These are phyloP conservation scores for Agrostemma githago DNA, from an alignment of 148 eudicot genomes.

Conservation along the genomic window DNA sequence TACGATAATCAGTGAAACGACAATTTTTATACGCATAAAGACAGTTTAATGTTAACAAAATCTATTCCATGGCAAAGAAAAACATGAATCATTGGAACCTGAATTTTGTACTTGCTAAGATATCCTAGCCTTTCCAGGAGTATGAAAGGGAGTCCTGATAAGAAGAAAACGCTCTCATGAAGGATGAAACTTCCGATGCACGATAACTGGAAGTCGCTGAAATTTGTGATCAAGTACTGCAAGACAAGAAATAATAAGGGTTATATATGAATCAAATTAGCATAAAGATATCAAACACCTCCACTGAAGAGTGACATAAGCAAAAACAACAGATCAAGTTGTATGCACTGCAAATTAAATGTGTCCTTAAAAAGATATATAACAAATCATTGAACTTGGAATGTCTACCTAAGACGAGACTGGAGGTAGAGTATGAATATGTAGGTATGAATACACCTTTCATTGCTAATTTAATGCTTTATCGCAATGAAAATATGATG, in stretches of 20 bases:
- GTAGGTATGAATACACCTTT: neutral
- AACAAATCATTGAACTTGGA: neutral
- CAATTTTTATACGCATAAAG: neutral
- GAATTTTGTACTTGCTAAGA: constrained; percentile 92
- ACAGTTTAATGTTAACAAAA: neutral
- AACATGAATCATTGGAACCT: constrained; percentile 37
- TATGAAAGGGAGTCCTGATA: constrained; percentile 88
- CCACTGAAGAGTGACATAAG: neutral
- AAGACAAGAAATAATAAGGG: constrained; percentile 17
- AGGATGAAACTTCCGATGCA: constrained; percentile 89
- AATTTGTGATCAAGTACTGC: constrained; percentile 86
- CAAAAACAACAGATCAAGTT: neutral
- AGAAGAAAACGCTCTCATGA: constrained; percentile 89
- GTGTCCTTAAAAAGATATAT: neutral
- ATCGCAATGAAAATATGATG: neutral
- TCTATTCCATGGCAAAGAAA: neutral
- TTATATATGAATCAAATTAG: neutral
- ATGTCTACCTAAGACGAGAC: neutral
- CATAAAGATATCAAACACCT: neutral
- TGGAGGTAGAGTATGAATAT: neutral
- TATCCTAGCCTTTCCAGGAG: constrained; percentile 81
- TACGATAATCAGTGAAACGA: neutral
- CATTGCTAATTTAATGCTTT: neutral
- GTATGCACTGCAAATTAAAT: neutral
- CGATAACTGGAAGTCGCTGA: constrained; percentile 91